Evolutionary conservation across 2,329 filamentous ascomycete genomes (phyloP).

Genomic region (Xylaria sp.): DNA sequence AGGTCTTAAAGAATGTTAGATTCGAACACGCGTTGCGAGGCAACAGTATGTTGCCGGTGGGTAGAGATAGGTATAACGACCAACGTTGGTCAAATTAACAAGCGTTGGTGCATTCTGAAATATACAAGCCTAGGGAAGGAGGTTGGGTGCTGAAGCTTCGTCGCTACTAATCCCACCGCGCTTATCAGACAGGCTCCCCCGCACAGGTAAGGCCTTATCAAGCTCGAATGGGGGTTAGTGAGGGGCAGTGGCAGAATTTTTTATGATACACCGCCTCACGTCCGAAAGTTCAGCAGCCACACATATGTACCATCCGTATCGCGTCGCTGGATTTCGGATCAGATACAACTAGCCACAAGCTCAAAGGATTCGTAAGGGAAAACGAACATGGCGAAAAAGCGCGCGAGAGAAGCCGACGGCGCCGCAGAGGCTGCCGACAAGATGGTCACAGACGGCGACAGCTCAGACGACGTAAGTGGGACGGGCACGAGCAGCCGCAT

Average conservation of each 20-base stretch:
- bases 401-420: conserved; percentile 50
- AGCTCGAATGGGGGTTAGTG: conserved; percentile 41
- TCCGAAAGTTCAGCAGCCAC: neutral
- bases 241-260: conserved; percentile 47
- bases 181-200: conserved; percentile 17
- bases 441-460: conserved; percentile 50
- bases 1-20: too few species aligned
- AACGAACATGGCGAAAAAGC: conserved; percentile 53
- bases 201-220: conserved; percentile 29
- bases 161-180: neutral
- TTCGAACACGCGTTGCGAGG: too few species aligned
- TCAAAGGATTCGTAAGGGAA: neutral
- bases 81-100: too few species aligned
- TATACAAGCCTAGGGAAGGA: too few species aligned
- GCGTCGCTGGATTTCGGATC: neutral
- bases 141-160: too few species aligned
- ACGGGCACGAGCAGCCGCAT: neutral
- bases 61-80: too few species aligned
- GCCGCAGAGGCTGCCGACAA: conserved; percentile 51
- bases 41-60: too few species aligned
- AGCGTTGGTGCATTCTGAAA: too few species aligned
- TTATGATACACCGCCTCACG: conserved; percentile 29
- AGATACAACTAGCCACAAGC: neutral
- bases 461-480: conserved; percentile 54
- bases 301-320: neutral